phyloP scores from a whole-genome alignment of 176 grass and related monocot species.

The Stipa capillata region DNA sequence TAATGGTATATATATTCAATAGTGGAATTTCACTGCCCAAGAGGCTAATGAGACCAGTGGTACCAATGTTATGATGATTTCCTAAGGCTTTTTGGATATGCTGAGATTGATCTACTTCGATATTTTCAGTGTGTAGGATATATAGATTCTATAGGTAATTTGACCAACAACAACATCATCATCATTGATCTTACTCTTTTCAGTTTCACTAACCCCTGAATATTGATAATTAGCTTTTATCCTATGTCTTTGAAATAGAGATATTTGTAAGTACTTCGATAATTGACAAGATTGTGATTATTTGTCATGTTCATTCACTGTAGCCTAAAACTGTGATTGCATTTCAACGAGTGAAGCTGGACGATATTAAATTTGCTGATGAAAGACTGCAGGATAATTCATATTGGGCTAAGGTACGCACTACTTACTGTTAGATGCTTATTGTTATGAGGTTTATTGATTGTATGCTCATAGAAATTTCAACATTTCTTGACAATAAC shows the following conservation, averaged over 20 bases:
- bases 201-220: background rate
- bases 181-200: background rate
- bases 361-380: constrained; percentile 60
- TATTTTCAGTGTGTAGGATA: background rate
- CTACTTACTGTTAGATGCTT: background rate
- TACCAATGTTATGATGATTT: background rate
- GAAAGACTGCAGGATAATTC: constrained; percentile 83
- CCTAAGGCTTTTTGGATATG: background rate
- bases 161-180: background rate
- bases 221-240: background rate
- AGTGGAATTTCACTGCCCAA: background rate
- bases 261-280: background rate
- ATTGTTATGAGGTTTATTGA: background rate
- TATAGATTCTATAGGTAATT: background rate
- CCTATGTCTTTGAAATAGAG: background rate
- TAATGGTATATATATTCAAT: background rate
- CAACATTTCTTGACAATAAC: background rate
- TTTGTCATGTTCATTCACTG: constrained; percentile 2
- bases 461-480: background rate
- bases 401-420: constrained; percentile 99
- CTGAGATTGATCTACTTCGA: background rate
- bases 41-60: background rate
- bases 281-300: background rate
- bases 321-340: constrained; percentile 51
- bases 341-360: constrained; percentile 67